These are phyloP conservation scores for Rhododendron ovatum DNA, from an alignment of 148 eudicot species.

Conservation along the genomic window DNA sequence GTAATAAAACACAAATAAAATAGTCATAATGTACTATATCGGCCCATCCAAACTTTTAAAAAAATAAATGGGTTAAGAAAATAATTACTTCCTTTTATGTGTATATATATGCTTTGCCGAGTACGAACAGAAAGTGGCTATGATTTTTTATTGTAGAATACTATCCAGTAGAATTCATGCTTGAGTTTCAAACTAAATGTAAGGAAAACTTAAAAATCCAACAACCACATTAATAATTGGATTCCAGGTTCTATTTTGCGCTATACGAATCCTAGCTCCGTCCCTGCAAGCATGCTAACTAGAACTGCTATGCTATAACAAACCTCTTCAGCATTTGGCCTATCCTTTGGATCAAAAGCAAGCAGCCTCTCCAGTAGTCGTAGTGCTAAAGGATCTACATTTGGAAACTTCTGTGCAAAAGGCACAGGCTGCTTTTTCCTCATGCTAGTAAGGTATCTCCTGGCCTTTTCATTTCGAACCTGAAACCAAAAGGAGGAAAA, in stretches of 20 bases:
- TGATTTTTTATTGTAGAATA: neutral
- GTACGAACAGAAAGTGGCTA: neutral
- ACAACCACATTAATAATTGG: neutral
- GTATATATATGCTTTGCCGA: neutral
- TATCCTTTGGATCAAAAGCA: constrained; percentile 66
- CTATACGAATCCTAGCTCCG: neutral
- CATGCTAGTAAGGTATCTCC: constrained; percentile 63
- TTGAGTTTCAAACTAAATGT: neutral
- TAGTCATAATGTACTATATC: neutral
- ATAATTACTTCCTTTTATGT: no score
- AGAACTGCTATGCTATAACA: neutral
- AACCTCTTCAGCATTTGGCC: constrained; percentile 76
- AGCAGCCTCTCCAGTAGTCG: constrained; percentile 50
- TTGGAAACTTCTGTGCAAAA: constrained; percentile 49
- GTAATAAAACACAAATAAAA: no score
- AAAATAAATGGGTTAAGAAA: neutral
- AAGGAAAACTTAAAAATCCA: neutral
- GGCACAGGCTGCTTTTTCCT: constrained; percentile 54
- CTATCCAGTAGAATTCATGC: neutral
- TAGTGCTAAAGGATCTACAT: constrained; percentile 60
- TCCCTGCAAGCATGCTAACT: neutral
- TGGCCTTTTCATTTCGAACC: constrained; percentile 65
- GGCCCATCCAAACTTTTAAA: neutral
- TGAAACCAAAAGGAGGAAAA: constrained; percentile 16
- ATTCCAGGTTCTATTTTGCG: neutral